A percentile compares a stretch with the other conserved stretches of the same genome.
Evolutionary conservation across 1,284 basidiomycete species (phyloP).

Genomic region (Rhodotorula sp.): DNA sequence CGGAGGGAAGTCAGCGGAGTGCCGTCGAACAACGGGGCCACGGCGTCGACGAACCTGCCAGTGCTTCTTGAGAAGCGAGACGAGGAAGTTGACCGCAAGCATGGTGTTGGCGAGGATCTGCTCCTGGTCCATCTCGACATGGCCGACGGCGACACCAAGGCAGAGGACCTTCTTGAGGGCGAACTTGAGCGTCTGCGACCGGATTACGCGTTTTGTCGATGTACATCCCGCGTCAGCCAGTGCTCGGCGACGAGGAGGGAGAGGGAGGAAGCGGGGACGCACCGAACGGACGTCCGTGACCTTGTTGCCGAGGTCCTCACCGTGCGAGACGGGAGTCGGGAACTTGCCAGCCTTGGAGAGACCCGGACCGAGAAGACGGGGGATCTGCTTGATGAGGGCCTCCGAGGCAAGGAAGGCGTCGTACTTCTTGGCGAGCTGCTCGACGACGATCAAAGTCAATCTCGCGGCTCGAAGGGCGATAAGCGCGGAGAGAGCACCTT

Average conservation of each 20-base stretch:
- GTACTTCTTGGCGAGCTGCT: conserved; percentile 91
- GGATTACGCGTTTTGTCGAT: no score
- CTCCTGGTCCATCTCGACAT: conserved; percentile 97
- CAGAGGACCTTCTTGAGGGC: conserved; percentile 63
- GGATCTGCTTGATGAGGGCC: conserved; percentile 98
- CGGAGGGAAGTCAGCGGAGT: no score
- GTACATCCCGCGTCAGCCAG: neutral
- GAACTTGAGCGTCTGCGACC: conserved; percentile 72
- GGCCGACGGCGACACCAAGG: conserved; percentile 96
- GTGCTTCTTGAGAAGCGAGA: conserved; percentile 99
- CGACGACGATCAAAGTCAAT: conserved; percentile 46
- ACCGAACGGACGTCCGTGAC: conserved; percentile 90
- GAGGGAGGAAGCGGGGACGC: conserved; percentile 55
- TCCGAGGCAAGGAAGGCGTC: conserved; percentile 99
- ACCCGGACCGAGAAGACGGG: conserved; percentile 98
- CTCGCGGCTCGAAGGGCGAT: neutral
- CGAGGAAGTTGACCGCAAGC: conserved; percentile 99
- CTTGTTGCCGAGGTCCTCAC: conserved; percentile 89
- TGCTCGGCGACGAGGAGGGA: neutral
- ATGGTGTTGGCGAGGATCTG: conserved; percentile 96
- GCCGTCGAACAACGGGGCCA: no score
- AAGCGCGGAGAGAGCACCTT: conserved; percentile 49
- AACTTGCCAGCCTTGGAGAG: conserved; percentile 99
- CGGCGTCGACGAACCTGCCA: conserved; percentile 15
- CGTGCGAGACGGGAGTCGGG: conserved; percentile 87